Conservation (phyloP, 2,329 filamentous ascomycete genomes). For the Epichloe coenophiala region DNA sequence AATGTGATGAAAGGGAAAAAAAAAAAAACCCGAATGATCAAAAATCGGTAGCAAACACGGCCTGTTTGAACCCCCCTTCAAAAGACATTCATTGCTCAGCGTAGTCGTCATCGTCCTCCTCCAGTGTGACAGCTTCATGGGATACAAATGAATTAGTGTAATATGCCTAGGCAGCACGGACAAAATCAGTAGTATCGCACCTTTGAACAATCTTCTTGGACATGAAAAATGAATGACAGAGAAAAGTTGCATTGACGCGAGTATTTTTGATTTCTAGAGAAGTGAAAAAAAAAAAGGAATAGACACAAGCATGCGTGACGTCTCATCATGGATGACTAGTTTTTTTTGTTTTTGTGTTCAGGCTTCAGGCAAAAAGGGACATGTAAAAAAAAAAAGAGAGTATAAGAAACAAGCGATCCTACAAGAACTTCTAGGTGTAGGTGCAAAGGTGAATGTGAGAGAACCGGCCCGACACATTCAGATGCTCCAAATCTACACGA, state of each 20-base stretch:
- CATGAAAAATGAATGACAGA: neutral
- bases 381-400: neutral
- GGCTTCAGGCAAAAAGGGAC: neutral
- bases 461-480: constrained; percentile 9
- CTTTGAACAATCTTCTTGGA: too few species aligned
- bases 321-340: constrained; percentile 5
- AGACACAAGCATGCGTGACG: constrained; percentile 3
- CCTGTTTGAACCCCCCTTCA: too few species aligned
- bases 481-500: neutral
- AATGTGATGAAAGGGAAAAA: too few species aligned
- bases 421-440: neutral
- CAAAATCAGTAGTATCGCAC: too few species aligned
- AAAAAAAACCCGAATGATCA: too few species aligned
- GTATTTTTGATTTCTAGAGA: neutral
- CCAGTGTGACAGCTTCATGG: too few species aligned
- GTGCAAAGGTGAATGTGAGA: constrained; percentile 6
- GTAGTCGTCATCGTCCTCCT: too few species aligned
- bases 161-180: too few species aligned
- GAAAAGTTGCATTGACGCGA: neutral
- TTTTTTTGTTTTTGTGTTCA: neutral
- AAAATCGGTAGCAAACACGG: too few species aligned
- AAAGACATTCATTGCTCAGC: too few species aligned
- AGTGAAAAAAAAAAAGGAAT: neutral
- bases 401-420: neutral
- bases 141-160: too few species aligned